Conservation (phyloP, 2,329 filamentous ascomycete genomes). For the Fusarium domesticum region DNA sequence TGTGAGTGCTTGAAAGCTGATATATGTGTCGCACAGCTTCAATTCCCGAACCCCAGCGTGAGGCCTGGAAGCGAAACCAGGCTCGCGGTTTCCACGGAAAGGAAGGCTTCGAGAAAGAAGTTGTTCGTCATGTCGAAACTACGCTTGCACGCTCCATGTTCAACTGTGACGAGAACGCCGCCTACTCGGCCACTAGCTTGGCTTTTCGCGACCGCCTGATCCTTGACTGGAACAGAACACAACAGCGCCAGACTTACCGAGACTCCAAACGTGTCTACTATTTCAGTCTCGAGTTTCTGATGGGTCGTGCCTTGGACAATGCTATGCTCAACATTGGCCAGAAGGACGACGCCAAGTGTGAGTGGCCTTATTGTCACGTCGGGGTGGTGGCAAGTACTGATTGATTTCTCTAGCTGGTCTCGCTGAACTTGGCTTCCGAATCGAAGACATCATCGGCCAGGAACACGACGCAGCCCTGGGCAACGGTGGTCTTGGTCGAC, state of each 20-base stretch:
- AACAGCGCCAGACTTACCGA: constrained; percentile 87
- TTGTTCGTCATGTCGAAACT: constrained; percentile 93
- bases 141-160: constrained; percentile 93
- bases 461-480: constrained; percentile 96
- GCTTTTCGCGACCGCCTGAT: constrained; percentile 92
- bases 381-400: constrained; percentile 1
- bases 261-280: constrained; percentile 97
- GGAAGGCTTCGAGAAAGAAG: constrained; percentile 82
- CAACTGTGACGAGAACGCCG: constrained; percentile 95
- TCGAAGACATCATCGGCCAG: constrained; percentile 92
- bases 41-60: constrained; percentile 85
- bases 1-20: constrained; percentile 6
- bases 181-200: constrained; percentile 85
- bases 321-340: constrained; percentile 94
- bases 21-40: constrained; percentile 46
- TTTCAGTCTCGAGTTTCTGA: constrained; percentile 93
- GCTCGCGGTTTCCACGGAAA: constrained; percentile 69
- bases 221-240: constrained; percentile 96
- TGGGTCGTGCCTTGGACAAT: constrained; percentile 96
- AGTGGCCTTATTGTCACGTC: constrained; percentile 22
- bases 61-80: constrained; percentile 66
- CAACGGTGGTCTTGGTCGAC: constrained; percentile 89
- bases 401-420: constrained; percentile 66
- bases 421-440: constrained; percentile 85
- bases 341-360: constrained; percentile 80